These are phyloP conservation scores for Dioszegia aurantiaca DNA, from an alignment of 768 basidiomycete genomes.

Conservation along the genomic window DNA sequence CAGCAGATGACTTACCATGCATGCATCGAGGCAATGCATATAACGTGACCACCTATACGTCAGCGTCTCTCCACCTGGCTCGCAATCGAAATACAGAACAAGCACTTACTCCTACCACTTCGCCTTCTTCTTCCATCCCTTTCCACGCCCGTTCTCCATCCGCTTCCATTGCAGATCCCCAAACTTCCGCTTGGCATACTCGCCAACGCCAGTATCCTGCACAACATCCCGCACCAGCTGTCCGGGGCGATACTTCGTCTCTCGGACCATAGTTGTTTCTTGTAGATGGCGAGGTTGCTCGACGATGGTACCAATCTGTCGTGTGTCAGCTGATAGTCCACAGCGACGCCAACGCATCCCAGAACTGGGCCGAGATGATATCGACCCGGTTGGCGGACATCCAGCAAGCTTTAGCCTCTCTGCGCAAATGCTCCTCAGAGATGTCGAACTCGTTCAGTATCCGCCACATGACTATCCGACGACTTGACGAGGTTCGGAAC, in stretches of 20 bases:
- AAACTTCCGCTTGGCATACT: constrained; percentile 51
- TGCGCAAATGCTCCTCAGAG: too few relatives aligned
- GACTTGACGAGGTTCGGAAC: too few relatives aligned
- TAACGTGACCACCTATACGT: not conserved
- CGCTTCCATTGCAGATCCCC: constrained; percentile 45
- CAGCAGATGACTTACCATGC: constrained; percentile 10
- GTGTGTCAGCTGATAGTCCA: too few relatives aligned
- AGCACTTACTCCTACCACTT: constrained; percentile 37
- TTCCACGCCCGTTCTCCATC: constrained; percentile 50
- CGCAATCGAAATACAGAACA: not conserved
- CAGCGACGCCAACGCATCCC: too few relatives aligned
- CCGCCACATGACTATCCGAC: too few relatives aligned
- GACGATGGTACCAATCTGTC: constrained; percentile 50
- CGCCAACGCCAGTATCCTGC: constrained; percentile 32
- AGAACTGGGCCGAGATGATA: too few relatives aligned
- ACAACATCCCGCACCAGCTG: constrained; percentile 43
- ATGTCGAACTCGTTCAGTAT: too few relatives aligned
- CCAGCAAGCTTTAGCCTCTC: too few relatives aligned
- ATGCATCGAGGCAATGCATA: not conserved
- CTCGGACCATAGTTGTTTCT: constrained; percentile 39
- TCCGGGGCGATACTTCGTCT: constrained; percentile 43
- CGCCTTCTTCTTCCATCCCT: constrained; percentile 50
- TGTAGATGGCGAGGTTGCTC: constrained; percentile 45
- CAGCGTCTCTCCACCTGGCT: not conserved
- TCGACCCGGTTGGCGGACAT: too few relatives aligned